Base-by-base conservation (phyloP, 1,284 basidiomycete species). In the Trichosporon coremiiforme region DNA sequence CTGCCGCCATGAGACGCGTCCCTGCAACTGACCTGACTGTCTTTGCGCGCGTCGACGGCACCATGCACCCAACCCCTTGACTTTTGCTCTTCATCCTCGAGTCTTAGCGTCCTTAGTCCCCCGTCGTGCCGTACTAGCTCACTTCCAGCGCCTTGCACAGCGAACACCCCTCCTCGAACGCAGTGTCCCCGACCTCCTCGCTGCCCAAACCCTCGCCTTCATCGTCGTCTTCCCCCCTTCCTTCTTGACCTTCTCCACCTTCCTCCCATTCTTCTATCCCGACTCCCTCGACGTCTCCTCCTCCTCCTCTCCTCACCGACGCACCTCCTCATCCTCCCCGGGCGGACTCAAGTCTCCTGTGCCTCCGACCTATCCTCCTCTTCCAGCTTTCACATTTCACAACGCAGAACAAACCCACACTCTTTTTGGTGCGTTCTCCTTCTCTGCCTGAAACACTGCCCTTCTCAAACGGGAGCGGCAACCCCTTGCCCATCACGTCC, bases 1-100 rank as follows among this genome's bases (percentile, higher is more conserved):
- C 36, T 38, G 36, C 36, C 47, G 47, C 47, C 47, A 53, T 53
- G 47, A 53, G 47, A 53, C 47, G 47, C 47, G 47, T 53, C 47
- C 47, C 47, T 53, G 15, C 20, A 3, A 2, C n/a, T 20, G n/a
- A 12, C 47, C 47, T 53, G 47, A 53, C 20, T 53, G 47, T 53
- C 47, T 53, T 53, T 53, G 47, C 47, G 20, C 47, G 47, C 65
- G 47, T 66, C 31, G 29, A 41, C 41, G 22, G 33, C 33, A 33
- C 8, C 20, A 17, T 15, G 6, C 17, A n/a, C n/a, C n/a, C n/a
- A n/a, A n/a, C n/a, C 45, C 45, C 31, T 17, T 35, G 17, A 35
- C 53, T 66, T 55, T 33, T 22, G 22, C 65, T 47, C 63, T 45
- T 25, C 47, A 2, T 53, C 47, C 20, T 53, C 47, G 15, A 15